phyloP scores from a whole-genome alignment of 495 filamentous ascomycete genomes.

The Neurospora sp. region DNA sequence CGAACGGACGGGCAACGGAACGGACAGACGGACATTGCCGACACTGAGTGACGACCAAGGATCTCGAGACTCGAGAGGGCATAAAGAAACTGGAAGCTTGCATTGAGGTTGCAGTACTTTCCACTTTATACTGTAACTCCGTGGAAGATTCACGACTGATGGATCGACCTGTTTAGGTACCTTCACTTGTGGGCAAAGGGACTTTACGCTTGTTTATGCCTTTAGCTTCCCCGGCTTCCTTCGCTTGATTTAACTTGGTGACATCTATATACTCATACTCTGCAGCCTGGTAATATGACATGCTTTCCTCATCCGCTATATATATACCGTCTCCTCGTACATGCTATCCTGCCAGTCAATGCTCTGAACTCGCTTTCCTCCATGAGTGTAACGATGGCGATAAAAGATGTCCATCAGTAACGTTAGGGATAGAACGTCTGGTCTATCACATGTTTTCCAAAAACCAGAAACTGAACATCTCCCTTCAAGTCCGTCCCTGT shows the following conservation, averaged over 20 bases:
- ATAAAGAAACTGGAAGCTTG: not conserved
- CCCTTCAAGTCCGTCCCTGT: not conserved
- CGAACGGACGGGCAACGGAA: too few species aligned
- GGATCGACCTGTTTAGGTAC: not conserved
- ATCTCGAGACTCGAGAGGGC: not conserved
- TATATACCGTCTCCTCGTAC: not conserved
- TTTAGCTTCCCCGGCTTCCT: not conserved
- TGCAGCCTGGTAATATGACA: not conserved
- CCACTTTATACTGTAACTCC: not conserved
- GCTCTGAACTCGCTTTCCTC: not conserved
- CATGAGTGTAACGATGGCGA: not conserved
- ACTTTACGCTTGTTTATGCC: not conserved
- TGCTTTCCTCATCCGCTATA: not conserved
- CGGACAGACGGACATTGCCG: not conserved
- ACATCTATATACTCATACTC: not conserved
- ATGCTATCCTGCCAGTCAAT: not conserved
- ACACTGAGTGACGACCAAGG: not conserved
- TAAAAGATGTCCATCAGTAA: not conserved
- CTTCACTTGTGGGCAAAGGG: not conserved
- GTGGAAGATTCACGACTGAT: not conserved
- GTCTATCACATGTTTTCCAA: not conserved
- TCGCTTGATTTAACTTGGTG: not conserved
- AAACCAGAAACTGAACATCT: not conserved
- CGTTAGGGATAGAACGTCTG: not conserved
- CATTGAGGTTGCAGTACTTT: not conserved